A percentile compares a stretch with the other conserved stretches of the same genome.
These are phyloP conservation scores for Cruciata laevipes DNA, from an alignment of 257 asterid genomes.

Conservation along the genomic window DNA sequence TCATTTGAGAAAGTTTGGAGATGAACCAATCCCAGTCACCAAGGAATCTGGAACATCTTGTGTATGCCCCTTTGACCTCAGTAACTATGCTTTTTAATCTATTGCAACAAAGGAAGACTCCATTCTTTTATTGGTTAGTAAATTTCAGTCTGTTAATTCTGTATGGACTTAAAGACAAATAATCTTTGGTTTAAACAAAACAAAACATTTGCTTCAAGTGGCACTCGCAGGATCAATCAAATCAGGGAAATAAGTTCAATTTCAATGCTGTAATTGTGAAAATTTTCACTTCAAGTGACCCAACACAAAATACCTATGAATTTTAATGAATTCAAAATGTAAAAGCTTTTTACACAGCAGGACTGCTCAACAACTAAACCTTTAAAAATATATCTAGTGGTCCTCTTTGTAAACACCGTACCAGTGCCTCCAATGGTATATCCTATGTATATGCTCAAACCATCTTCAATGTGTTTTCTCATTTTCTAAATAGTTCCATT, in stretches of 20 bases:
- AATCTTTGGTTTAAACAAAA: not conserved
- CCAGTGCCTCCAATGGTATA: too few relatives aligned
- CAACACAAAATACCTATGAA: not conserved
- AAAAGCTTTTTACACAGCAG: not conserved
- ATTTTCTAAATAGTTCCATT: too few relatives aligned
- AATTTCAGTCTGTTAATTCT: not conserved
- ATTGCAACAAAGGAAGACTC: not conserved
- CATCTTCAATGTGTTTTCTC: not conserved
- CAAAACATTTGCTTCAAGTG: not conserved
- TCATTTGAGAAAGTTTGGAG: not conserved
- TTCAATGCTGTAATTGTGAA: not conserved
- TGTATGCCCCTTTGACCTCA: too few relatives aligned
- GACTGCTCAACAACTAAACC: not conserved
- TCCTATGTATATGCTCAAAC: too few relatives aligned
- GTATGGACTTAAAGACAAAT: not conserved
- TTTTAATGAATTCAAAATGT: not conserved
- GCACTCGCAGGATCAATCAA: not conserved
- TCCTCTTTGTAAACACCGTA: too few relatives aligned
- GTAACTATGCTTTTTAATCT: not conserved
- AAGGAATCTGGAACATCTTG: not conserved
- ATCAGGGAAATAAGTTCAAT: not conserved
- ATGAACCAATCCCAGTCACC: not conserved
- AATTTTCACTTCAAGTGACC: not conserved
- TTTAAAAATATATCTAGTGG: too few relatives aligned
- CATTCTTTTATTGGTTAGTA: not conserved